Evolutionary conservation across 2,329 filamentous ascomycete species (phyloP), one percentile per base, ranked within the genome.

Genomic region (Colletotrichum sp.): DNA sequence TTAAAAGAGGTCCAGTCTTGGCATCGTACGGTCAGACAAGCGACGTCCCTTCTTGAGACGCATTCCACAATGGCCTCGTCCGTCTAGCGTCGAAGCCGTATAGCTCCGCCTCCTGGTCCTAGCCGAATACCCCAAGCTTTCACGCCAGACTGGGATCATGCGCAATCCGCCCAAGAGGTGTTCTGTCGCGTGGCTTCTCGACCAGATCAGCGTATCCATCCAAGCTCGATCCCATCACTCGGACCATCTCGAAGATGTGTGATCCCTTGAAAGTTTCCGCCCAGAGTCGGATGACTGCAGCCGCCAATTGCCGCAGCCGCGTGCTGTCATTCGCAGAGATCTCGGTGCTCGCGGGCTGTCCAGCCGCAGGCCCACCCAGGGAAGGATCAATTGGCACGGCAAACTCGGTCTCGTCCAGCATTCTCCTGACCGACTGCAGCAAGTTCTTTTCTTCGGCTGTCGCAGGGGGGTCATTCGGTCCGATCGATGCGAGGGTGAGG

Each of bases 351-450:
- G 84, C 81, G 78, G 86, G 78, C 79, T 86, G 81, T 9, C 82
- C 84, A 52, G 82, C 81, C 18, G 82, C 82, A 21, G 82, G 83
- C 7, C 85, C 87, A 0, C 87, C 85, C 18, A 92, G 84, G 4
- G 89, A 90, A 5, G 90, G 89, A 66, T 92, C 90, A 59, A 92
- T 88, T 2, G 90, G 90, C 6, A 92, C 90, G 8, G 90, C 90
- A 78, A 92, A 92, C 78, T 92, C 90, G 1, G 91, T 92, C 82
- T 93, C 91, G 78, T 92, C 90, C 13, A 93, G 84, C 87, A 92
- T 91, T 28, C 88, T 87, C 18, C 90, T 87, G 24, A 92, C 85
- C 81, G 88, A 91, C 67, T 90, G 88, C 34, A 92, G 84, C 5
- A 93, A 84, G 65, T 86, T 88, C 79, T 86, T 88, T 79, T 92